Evolutionary conservation across 1,139 yeast species (phyloP).

Genomic region (Candida dubliniensis): DNA sequence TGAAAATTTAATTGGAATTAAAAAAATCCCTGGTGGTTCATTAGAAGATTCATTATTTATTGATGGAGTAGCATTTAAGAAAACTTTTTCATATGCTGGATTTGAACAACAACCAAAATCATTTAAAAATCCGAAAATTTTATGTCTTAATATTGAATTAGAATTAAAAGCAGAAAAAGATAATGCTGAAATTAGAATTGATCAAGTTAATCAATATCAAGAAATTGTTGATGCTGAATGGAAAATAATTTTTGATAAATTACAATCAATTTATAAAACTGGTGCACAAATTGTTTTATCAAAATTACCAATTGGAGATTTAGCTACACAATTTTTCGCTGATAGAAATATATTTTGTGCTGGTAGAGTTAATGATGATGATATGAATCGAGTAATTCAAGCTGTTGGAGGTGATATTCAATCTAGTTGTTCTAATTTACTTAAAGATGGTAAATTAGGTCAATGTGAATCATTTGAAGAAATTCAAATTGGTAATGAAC

Average conservation of each 20-base stretch:
- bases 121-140: slow-evolving; percentile 76
- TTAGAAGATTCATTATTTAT: slow-evolving; percentile 90
- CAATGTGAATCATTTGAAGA: slow-evolving; percentile 87
- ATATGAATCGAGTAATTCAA: slow-evolving; percentile 85
- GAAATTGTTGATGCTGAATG: slow-evolving; percentile 98
- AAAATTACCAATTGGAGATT: slow-evolving; percentile 94
- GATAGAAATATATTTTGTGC: slow-evolving; percentile 97
- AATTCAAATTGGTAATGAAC: slow-evolving; percentile 91
- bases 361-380: slow-evolving; percentile 87
- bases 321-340: slow-evolving; percentile 97
- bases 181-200: slow-evolving; percentile 98
- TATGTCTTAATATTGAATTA: slow-evolving; percentile 85
- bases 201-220: slow-evolving; percentile 91
- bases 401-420: slow-evolving; percentile 95
- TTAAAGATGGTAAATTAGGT: slow-evolving; percentile 63
- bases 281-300: slow-evolving; percentile 95
- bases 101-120: slow-evolving; percentile 97
- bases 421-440: slow-evolving; percentile 83
- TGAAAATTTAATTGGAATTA: slow-evolving; percentile 89
- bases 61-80: slow-evolving; percentile 95
- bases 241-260: slow-evolving; percentile 86
- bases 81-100: slow-evolving; percentile 96
- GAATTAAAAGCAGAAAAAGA: slow-evolving; percentile 98
- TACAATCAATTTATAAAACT: slow-evolving; percentile 75
- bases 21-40: slow-evolving; percentile 94